These are phyloP conservation scores for Pseudocercospora cruenta DNA, from an alignment of 2,329 filamentous ascomycete species.

Conservation along the genomic window DNA sequence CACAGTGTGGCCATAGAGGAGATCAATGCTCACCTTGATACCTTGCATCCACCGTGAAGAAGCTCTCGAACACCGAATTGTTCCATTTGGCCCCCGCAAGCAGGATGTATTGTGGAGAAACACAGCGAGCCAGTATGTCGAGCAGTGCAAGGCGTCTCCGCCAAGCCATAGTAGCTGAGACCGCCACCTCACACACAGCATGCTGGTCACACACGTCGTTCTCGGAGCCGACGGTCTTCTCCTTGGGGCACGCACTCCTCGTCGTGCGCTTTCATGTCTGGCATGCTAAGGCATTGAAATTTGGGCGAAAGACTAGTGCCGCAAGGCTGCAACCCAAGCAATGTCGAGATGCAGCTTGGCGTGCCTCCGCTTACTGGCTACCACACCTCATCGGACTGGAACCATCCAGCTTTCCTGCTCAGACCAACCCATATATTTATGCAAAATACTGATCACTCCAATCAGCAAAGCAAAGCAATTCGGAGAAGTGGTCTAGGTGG, in stretches of 20 bases:
- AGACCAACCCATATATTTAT: background rate
- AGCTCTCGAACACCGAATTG: background rate
- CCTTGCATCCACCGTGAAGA: conserved; percentile 21
- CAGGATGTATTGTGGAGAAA: background rate
- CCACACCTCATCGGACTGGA: background rate
- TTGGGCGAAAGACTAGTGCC: background rate
- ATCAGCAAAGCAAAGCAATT: background rate
- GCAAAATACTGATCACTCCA: background rate
- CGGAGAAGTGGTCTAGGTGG: background rate
- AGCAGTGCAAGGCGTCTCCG: background rate
- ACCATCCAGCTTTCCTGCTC: background rate
- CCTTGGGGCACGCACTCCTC: background rate
- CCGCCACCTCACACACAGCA: background rate
- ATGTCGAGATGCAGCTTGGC: background rate
- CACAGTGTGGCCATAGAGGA: conserved; percentile 34
- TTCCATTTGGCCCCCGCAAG: background rate
- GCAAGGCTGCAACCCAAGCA: background rate
- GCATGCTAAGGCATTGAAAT: background rate
- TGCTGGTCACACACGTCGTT: background rate
- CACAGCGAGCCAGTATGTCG: background rate
- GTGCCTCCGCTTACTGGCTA: background rate
- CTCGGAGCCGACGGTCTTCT: background rate
- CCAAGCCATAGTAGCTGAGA: background rate
- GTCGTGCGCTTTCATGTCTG: background rate
- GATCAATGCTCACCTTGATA: conserved; percentile 48